Evolutionary conservation across 2,329 filamentous ascomycete species (phyloP).

Genomic region (Chaetomium strumarium): DNA sequence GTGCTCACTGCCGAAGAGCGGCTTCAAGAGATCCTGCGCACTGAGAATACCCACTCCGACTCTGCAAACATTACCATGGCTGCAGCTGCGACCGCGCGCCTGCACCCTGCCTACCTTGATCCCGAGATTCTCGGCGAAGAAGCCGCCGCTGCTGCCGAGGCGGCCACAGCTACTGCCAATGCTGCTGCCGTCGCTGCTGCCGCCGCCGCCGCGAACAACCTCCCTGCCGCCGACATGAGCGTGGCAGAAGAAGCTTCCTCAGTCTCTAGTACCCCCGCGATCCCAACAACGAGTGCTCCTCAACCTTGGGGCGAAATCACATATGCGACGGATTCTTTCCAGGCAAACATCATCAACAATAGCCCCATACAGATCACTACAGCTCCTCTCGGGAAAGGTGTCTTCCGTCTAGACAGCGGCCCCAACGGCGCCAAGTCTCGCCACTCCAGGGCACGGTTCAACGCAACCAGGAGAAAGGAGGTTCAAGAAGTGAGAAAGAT

Average conservation of each 20-base stretch:
- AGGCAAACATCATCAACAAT: slow-evolving; percentile 25
- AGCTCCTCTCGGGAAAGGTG: slow-evolving; percentile 37
- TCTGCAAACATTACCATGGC: slow-evolving; percentile 50
- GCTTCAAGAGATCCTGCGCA: slow-evolving; percentile 40
- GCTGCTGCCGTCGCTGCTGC: slow-evolving; percentile 17
- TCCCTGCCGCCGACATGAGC: slow-evolving; percentile 19
- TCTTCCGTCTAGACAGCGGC: slow-evolving; percentile 48
- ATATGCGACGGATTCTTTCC: slow-evolving; percentile 36
- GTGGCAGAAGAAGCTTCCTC: slow-evolving; percentile 10
- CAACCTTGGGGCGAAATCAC: slow-evolving; percentile 52
- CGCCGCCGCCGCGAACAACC: slow-evolving; percentile 14
- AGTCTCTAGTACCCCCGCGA: slow-evolving; percentile 6
- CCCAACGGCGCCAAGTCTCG: slow-evolving; percentile 43
- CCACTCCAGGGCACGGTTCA: slow-evolving; percentile 53
- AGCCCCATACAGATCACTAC: slow-evolving; percentile 19
- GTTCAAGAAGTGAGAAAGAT: slow-evolving; percentile 60
- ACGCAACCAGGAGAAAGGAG: slow-evolving; percentile 53
- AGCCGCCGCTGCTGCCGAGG: slow-evolving; percentile 20
- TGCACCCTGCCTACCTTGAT: slow-evolving; percentile 50
- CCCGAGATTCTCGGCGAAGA: slow-evolving; percentile 34
- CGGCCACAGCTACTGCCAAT: slow-evolving; percentile 19
- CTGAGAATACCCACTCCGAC: slow-evolving; percentile 35
- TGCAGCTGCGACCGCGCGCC: slow-evolving; percentile 49
- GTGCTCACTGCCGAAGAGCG: slow-evolving; percentile 45
- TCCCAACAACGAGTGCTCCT: slow-evolving; percentile 17